Evolutionary conservation across 2,329 filamentous ascomycete species (phyloP).

Genomic region (Fusarium sp.): DNA sequence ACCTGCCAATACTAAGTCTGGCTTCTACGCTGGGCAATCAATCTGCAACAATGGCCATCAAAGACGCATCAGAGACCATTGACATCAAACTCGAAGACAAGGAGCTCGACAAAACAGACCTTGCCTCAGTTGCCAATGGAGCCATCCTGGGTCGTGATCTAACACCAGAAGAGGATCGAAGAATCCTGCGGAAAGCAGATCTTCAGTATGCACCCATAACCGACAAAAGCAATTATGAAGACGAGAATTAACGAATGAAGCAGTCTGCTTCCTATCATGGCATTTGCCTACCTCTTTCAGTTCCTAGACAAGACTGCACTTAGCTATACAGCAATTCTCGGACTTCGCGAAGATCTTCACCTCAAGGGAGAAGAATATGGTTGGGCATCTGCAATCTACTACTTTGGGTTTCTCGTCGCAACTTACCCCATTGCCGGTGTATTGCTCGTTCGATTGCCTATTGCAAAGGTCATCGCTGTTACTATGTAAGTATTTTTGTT

Average conservation of each 20-base stretch:
- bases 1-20: background rate
- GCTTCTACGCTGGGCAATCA: background rate
- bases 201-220: background rate
- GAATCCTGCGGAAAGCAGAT: background rate
- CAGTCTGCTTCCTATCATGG: background rate
- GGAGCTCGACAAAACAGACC: background rate
- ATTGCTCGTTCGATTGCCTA: background rate
- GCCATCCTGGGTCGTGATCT: background rate
- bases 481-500: background rate
- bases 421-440: background rate
- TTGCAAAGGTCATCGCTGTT: background rate
- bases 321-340: background rate
- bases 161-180: background rate
- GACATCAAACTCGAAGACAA: background rate
- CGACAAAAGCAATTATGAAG: background rate
- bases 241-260: background rate
- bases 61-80: no score
- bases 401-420: background rate
- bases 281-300: background rate
- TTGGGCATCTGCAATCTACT: background rate
- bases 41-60: background rate
- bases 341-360: background rate
- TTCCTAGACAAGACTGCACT: background rate
- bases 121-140: background rate
- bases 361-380: background rate